Evolutionary conservation across 176 grass and related monocot genomes (phyloP).

Genomic region (maize (Zea mays)): DNA sequence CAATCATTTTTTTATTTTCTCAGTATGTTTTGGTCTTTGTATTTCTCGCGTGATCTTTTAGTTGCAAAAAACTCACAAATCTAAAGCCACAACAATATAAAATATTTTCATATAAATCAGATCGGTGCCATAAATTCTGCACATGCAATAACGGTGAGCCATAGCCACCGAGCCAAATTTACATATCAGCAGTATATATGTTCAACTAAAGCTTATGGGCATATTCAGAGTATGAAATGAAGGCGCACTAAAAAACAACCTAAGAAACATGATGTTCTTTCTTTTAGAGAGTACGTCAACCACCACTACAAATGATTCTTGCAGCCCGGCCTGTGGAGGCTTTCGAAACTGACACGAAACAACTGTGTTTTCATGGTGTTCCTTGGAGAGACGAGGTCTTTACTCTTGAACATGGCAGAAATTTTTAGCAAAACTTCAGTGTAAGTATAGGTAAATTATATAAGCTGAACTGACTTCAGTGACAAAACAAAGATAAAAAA

Average conservation of each 20-base stretch:
- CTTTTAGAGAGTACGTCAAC: background rate
- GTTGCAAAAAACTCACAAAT: background rate
- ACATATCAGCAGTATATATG: background rate
- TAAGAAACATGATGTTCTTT: background rate
- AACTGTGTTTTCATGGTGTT: too few species aligned
- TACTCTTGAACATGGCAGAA: too few species aligned
- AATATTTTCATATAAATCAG: background rate
- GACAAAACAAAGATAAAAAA: too few species aligned
- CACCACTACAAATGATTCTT: background rate
- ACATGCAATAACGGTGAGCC: constrained; percentile 49
- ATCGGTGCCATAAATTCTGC: background rate
- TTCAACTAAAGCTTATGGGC: background rate
- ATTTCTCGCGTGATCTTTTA: background rate
- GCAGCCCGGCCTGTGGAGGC: too few species aligned
- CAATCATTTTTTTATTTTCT: too few species aligned
- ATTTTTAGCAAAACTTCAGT: too few species aligned
- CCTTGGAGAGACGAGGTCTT: too few species aligned
- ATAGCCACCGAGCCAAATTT: background rate
- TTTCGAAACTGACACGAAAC: too few species aligned
- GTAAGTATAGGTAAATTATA: too few species aligned
- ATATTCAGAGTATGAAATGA: background rate
- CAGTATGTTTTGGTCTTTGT: too few species aligned
- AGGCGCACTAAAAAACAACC: background rate
- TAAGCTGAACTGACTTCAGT: too few species aligned
- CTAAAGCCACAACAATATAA: background rate